phyloP scores from a whole-genome alignment of 768 basidiomycete species.

The Boletellus ananiceps region DNA sequence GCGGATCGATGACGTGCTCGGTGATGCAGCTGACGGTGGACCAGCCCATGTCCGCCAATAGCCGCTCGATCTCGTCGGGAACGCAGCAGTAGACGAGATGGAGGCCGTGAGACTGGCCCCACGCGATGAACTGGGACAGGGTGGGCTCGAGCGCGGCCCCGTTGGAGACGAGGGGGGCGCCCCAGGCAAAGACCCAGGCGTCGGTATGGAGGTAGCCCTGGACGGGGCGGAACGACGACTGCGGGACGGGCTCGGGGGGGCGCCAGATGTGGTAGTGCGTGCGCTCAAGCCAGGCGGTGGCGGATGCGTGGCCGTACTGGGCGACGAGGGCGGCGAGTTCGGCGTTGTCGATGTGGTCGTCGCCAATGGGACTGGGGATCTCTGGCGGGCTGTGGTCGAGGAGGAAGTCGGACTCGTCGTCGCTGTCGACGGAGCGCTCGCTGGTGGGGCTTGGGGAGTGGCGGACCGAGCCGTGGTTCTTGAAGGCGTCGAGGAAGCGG shows the following conservation, averaged over 20 bases:
- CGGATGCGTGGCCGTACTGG: constrained; percentile 60
- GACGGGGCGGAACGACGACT: constrained; percentile 44
- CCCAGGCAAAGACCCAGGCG: constrained; percentile 57
- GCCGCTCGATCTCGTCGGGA: constrained; percentile 45
- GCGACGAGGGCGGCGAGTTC: constrained; percentile 52
- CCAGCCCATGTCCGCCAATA: constrained; percentile 54
- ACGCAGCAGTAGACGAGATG: constrained; percentile 61
- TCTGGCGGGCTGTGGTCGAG: constrained; percentile 4
- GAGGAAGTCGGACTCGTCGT: not conserved
- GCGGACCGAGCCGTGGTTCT: not conserved
- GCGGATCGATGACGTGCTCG: constrained; percentile 54
- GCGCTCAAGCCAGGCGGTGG: constrained; percentile 68
- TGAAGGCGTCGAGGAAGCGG: constrained; percentile 1
- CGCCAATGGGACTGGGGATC: constrained; percentile 7
- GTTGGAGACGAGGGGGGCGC: constrained; percentile 53
- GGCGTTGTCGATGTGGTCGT: constrained; percentile 7
- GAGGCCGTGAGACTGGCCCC: constrained; percentile 40
- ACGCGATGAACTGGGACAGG: constrained; percentile 42
- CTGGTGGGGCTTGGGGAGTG: not conserved
- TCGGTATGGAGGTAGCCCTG: constrained; percentile 56
- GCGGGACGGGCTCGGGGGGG: constrained; percentile 17
- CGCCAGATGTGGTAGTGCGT: constrained; percentile 51
- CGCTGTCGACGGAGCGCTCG: not conserved
- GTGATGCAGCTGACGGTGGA: constrained; percentile 57
- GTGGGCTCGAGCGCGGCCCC: constrained; percentile 30